Base-by-base conservation (phyloP, 2,329 filamentous ascomycete species). In the Apiospora koreana region DNA sequence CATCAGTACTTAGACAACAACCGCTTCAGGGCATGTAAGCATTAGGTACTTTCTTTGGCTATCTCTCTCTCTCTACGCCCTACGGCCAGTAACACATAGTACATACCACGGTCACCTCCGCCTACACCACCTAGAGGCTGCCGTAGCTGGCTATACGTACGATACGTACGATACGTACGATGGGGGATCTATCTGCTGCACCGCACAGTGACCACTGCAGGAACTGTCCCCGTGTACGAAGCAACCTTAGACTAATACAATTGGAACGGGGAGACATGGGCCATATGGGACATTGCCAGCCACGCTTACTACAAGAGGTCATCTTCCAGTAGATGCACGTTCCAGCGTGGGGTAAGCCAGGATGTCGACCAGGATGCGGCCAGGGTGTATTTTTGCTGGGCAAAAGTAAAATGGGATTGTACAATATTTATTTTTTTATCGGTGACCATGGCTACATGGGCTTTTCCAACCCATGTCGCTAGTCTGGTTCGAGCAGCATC, bases 141-240 rank as follows among this genome's bases (percentile, higher is more conserved):
- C 35, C 35, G 35, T 41, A 9, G 38, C 4, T 41, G 9, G 4
- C 48, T 35, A 28, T 50, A 58, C 25, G 7, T 58, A 62, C 54
- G 25, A 18, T 62, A 38, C 28, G 54, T 62, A 62, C 28, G 31
- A 46, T 38, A n/a, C 50, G 50, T 31, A 58, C 25, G 54, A 62
- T 62, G 54, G 35, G 43, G 54, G 54, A 38, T 62, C 54, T 62
- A 62, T 62, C 31, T 38, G 31, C 54, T 38, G 54, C 54, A 62
- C 54, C 54, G 18, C 54, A 62, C 54, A 62, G 54, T 62, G 54
- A 62, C 54, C 54, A 62, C 54, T 62, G 54, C 54, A 62, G 54
- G 54, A 62, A 62, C 54, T 62, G 2, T 12, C 31, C 54, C 54
- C 54, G 12, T n/a, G 54, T 62, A 12, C 28, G 12, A 38, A 38